Percentiles rank a stretch among this genome's conserved stretches.
These are phyloP conservation scores for Panus rudis DNA, from an alignment of 768 basidiomycete species.

Conservation along the genomic window DNA sequence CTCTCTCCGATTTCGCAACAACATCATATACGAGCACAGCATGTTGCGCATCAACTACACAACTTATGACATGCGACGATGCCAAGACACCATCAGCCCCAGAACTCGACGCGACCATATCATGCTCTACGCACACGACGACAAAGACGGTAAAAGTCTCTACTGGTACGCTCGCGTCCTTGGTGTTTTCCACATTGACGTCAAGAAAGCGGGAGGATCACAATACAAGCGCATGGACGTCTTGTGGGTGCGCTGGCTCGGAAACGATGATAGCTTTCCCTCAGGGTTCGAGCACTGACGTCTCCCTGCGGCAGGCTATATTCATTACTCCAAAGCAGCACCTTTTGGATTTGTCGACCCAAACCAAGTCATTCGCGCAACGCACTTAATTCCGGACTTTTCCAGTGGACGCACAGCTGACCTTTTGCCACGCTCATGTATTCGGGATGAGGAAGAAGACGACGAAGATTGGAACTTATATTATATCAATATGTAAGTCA, in stretches of 20 bases:
- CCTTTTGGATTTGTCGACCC: slow-evolving; percentile 45
- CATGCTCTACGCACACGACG: slow-evolving; percentile 6
- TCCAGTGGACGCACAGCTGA: slow-evolving; percentile 14
- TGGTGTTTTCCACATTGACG: slow-evolving; percentile 21
- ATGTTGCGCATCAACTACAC: slow-evolving; percentile 17
- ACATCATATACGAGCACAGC: slow-evolving; percentile 16
- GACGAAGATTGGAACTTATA: slow-evolving; percentile 16
- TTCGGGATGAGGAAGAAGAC: neutral
- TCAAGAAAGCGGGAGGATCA: neutral
- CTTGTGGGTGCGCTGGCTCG: slow-evolving; percentile 36
- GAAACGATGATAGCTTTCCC: slow-evolving; percentile 17
- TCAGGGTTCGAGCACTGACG: slow-evolving; percentile 18
- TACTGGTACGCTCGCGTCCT: slow-evolving; percentile 26
- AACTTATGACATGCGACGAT: slow-evolving; percentile 14
- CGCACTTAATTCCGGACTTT: slow-evolving; percentile 39
- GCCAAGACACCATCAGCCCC: slow-evolving; percentile 12
- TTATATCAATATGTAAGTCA: slow-evolving; percentile 21
- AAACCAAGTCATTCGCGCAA: slow-evolving; percentile 27
- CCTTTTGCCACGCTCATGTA: neutral
- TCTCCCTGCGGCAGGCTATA: neutral
- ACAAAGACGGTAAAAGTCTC: slow-evolving; percentile 10
- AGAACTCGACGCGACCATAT: slow-evolving; percentile 8
- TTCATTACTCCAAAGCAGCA: slow-evolving; percentile 4
- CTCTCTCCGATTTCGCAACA: slow-evolving; percentile 6
- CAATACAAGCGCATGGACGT: slow-evolving; percentile 22